phyloP scores from a whole-genome alignment of 192 early-diverging fungal species.

The Mortierella alpina region DNA sequence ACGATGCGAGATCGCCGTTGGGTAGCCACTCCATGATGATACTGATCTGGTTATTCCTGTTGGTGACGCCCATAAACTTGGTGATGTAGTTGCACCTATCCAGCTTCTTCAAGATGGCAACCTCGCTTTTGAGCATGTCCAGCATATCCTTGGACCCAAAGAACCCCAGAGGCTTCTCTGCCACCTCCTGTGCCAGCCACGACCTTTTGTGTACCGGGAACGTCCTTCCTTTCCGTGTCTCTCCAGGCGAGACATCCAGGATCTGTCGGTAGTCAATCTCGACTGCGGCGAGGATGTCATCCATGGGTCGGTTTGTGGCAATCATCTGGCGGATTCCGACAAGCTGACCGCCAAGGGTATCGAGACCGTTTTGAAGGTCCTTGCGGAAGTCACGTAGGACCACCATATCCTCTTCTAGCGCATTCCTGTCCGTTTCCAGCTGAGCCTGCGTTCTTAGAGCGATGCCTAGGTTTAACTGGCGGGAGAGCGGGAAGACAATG shows the following conservation, averaged over 20 bases:
- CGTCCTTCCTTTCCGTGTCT: constrained; percentile 40
- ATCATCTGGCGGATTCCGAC: constrained; percentile 54
- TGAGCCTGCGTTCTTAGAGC: constrained; percentile 47
- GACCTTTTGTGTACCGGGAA: constrained; percentile 52
- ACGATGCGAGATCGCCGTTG: constrained; percentile 38
- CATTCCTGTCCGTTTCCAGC: constrained; percentile 48
- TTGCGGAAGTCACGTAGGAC: constrained; percentile 36
- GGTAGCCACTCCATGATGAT: constrained; percentile 55
- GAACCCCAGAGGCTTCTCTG: constrained; percentile 46
- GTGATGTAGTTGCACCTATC: constrained; percentile 50
- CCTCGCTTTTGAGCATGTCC: constrained; percentile 48
- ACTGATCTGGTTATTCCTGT: constrained; percentile 46
- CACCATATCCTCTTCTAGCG: constrained; percentile 49
- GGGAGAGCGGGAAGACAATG: neutral
- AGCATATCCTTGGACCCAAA: constrained; percentile 53
- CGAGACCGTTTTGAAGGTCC: constrained; percentile 44
- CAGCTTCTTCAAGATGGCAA: constrained; percentile 53
- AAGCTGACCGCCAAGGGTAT: constrained; percentile 43
- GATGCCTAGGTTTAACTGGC: constrained; percentile 45
- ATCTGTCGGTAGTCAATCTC: constrained; percentile 48
- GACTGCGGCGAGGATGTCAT: constrained; percentile 41
- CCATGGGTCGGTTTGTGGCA: constrained; percentile 45
- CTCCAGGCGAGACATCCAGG: constrained; percentile 23
- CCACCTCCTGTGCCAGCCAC: constrained; percentile 47
- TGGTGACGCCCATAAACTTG: constrained; percentile 50